Evolutionary conservation across 768 basidiomycete species (phyloP), one percentile per base, ranked within the genome.

Genomic region (Neoboletus magnificus): DNA sequence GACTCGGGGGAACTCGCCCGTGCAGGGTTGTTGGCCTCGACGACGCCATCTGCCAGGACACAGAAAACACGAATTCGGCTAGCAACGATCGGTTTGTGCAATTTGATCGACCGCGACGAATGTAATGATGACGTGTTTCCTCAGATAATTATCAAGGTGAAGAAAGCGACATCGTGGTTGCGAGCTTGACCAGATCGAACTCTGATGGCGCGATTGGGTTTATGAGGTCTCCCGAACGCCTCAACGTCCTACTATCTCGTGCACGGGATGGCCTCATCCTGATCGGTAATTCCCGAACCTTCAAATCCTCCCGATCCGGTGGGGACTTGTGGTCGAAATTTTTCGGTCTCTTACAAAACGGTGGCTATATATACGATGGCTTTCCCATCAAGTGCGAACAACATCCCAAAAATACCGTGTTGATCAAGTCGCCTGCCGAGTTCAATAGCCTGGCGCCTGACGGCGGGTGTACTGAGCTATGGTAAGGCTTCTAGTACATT

Each of bases 141-240:
- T n/a, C 41, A 87, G 87, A 89, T 61, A 89, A 89, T 60, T 89
- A 87, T 57, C 87, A 89, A 63, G 87, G 87, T 3, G 87, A 89
- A 64, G 86, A 89, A 66, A 82, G 83, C 33, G 80, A 88, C 47
- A 83, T 89, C 46, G 83, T 89, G 25, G 71, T 89, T 33, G 75
- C 77, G 6, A 82, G 79, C 12, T 66, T 89, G 32, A 85, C 83
- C 0, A 69, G 87, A 46, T 86, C 85, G 58, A 87, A 89, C 55
- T 6, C 71, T 0, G 54, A 68, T 0, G 63, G 77, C 47, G 79
- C 83, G 53, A 88, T 89, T 23, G 86, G 87, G 1, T 89, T 89
- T 71, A 87, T 89, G 86, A 79, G 69, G 33, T 77, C 86, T 3
- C 80, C 84, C 0, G 85, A 89, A 66, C 81, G 87, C 22, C 71